Evolutionary conservation across 495 filamentous ascomycete genomes (phyloP).

Genomic region (Apodospora peruviana): DNA sequence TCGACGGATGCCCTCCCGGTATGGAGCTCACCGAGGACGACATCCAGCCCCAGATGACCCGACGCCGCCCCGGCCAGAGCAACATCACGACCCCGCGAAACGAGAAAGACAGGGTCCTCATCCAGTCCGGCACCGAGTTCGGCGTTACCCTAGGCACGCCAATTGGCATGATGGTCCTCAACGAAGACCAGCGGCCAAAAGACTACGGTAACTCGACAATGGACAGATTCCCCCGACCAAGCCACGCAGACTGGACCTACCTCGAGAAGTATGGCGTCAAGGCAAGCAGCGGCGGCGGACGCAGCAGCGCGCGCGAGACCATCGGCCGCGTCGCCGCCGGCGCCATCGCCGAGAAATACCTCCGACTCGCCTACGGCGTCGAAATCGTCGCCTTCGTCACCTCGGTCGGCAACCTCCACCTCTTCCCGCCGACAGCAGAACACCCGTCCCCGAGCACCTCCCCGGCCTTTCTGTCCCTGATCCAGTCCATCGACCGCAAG

Average conservation of each 20-base stretch:
- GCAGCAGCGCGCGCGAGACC: conserved; percentile 90
- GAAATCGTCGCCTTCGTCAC: conserved; percentile 90
- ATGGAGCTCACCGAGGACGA: conserved; percentile 83
- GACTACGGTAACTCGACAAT: conserved; percentile 92
- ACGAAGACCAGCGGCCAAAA: conserved; percentile 89
- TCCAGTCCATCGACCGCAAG: conserved; percentile 67
- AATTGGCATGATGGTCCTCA: conserved; percentile 80
- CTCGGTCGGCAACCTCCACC: conserved; percentile 75
- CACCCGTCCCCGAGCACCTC: conserved; percentile 73
- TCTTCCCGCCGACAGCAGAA: conserved; percentile 73
- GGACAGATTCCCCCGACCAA: conserved; percentile 84
- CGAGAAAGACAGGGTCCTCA: conserved; percentile 86
- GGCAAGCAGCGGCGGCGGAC: conserved; percentile 85
- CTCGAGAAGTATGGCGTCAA: conserved; percentile 96
- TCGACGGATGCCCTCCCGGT: conserved; percentile 85
- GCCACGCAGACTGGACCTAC: conserved; percentile 96
- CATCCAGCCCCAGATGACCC: conserved; percentile 92
- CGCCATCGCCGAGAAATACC: conserved; percentile 90
- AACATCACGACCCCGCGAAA: conserved; percentile 86
- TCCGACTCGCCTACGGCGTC: conserved; percentile 70
- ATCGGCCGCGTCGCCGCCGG: conserved; percentile 93
- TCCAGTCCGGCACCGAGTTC: conserved; percentile 92
- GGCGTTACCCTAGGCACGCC: conserved; percentile 90
- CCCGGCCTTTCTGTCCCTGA: conserved; percentile 71
- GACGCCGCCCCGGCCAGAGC: conserved; percentile 85